A percentile compares a stretch with the other conserved stretches of the same genome.
phyloP scores from a whole-genome alignment of 441 rosid species.

The Gossypium aridum region DNA sequence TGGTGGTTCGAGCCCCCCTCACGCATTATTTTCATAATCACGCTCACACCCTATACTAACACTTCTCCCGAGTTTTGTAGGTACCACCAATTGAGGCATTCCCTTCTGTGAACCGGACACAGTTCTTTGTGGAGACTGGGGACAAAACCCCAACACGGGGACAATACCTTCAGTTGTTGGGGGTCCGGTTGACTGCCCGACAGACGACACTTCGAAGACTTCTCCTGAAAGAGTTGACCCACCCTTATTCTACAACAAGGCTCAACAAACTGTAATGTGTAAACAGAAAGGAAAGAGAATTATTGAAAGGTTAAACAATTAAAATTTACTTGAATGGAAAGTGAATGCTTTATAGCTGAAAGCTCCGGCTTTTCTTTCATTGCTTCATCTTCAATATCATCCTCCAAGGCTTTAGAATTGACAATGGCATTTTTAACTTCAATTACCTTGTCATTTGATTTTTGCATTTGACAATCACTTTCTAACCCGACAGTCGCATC shows the following conservation, averaged over 20 bases:
- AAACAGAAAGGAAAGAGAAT: background rate
- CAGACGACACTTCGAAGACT: no score
- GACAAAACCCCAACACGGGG: no score
- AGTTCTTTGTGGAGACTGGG: no score
- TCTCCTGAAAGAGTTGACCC: background rate
- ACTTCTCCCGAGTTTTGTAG: no score
- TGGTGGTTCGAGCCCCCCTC: no score
- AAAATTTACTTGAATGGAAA: constrained; percentile 46
- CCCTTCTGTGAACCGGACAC: no score
- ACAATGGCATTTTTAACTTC: constrained; percentile 16
- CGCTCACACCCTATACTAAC: no score
- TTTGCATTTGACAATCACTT: constrained; percentile 31
- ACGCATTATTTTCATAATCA: no score
- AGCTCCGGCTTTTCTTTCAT: constrained; percentile 14
- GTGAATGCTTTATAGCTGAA: constrained; percentile 42
- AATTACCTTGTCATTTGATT: constrained; percentile 16
- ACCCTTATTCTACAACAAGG: background rate
- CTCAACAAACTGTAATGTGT: background rate
- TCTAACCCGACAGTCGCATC: constrained; percentile 28
- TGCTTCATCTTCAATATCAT: constrained; percentile 11
- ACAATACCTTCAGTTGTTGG: no score
- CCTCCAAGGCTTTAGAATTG: constrained; percentile 16
- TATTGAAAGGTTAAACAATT: background rate
- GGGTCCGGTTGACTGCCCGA: no score
- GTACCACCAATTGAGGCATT: no score